A percentile compares a stretch with the other conserved stretches of the same genome.
phyloP scores from a whole-genome alignment of 1,284 basidiomycete species.

The Thecaphora thlaspeos region DNA sequence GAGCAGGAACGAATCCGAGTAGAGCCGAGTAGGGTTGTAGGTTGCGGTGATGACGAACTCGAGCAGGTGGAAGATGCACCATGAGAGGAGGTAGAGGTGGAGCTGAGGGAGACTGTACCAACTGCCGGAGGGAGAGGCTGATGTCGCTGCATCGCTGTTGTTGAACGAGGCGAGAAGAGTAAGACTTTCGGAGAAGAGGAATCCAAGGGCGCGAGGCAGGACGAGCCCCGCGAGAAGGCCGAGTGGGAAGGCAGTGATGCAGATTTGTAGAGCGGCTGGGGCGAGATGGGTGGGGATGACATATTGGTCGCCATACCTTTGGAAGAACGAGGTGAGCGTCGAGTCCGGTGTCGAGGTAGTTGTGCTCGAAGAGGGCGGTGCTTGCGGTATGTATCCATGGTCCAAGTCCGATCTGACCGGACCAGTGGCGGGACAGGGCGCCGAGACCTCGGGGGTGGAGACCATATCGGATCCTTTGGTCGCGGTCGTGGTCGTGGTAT shows the following conservation, averaged over 20 bases:
- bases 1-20: conserved; percentile 87
- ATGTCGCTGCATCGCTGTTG: background rate
- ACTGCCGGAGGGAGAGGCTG: background rate
- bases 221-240: conserved; percentile 35
- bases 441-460: too few relatives aligned
- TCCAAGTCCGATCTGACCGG: too few relatives aligned
- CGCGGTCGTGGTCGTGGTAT: background rate
- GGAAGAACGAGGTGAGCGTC: background rate
- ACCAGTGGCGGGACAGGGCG: too few relatives aligned
- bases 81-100: conserved; percentile 38
- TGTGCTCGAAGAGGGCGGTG: background rate
- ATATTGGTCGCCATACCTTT: conserved; percentile 22
- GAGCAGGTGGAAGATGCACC: conserved; percentile 75
- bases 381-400: too few relatives aligned
- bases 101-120: conserved; percentile 24
- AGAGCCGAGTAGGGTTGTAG: conserved; percentile 90
- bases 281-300: conserved; percentile 37
- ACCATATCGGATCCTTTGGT: too few relatives aligned
- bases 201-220: conserved; percentile 12
- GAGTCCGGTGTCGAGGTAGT: background rate
- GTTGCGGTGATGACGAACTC: conserved; percentile 94
- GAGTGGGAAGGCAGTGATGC: conserved; percentile 34
- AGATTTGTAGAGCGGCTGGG: conserved; percentile 26
- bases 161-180: background rate
- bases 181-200: conserved; percentile 2